Evolutionary conservation across 805 yeast genomes (phyloP).

Genomic region (Metschnikowia reukaufii): DNA sequence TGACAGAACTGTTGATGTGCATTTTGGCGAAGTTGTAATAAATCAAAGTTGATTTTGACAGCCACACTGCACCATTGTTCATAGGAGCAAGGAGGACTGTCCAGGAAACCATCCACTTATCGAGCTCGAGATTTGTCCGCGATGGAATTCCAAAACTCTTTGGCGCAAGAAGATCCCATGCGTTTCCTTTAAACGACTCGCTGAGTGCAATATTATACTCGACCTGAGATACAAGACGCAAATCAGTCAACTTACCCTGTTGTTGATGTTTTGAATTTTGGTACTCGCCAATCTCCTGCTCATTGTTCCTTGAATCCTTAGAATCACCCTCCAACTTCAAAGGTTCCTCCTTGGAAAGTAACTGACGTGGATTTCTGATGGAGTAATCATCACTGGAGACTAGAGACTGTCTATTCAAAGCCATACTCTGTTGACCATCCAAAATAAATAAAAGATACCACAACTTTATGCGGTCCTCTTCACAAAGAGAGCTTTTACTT

Average conservation of each 20-base stretch:
- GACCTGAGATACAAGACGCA: conserved; percentile 65
- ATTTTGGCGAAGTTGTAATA: conserved; percentile 74
- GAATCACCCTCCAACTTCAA: background rate
- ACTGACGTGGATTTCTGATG: conserved; percentile 41
- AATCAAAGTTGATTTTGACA: conserved; percentile 65
- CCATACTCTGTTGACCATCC: conserved; percentile 69
- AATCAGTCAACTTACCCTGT: conserved; percentile 37
- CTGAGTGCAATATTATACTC: conserved; percentile 65
- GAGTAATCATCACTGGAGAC: conserved; percentile 49
- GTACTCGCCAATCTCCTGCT: background rate
- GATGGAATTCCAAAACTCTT: conserved; percentile 67
- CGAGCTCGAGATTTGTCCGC: conserved; percentile 62
- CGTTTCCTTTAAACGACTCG: conserved; percentile 55
- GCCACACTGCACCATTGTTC: conserved; percentile 58
- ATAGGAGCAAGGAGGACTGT: conserved; percentile 65
- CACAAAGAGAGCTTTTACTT: conserved; percentile 9
- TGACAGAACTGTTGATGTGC: conserved; percentile 61
- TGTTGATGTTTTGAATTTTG: background rate
- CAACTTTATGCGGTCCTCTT: conserved; percentile 48
- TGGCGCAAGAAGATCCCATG: conserved; percentile 62
- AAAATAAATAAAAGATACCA: conserved; percentile 67
- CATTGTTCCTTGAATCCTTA: background rate
- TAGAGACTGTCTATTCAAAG: conserved; percentile 57
- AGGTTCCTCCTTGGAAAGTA: conserved; percentile 24
- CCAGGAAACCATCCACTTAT: conserved; percentile 82